Evolutionary conservation across 202 grass and related monocot genomes (phyloP).

Genomic region (Carex sylvatica): DNA sequence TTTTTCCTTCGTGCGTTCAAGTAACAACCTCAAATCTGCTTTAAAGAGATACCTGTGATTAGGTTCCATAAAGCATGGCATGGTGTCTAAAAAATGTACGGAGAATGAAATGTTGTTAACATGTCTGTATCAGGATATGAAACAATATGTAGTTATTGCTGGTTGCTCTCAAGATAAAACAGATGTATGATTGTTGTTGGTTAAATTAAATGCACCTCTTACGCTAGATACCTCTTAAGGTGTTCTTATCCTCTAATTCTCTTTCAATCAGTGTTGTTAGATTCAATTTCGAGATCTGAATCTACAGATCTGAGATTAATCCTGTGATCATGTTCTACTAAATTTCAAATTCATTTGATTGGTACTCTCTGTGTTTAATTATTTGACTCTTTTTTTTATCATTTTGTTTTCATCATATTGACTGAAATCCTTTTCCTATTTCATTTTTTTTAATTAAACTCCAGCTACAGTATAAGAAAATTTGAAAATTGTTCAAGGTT

Average conservation of each 20-base stretch:
- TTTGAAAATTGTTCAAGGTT: constrained; percentile 9
- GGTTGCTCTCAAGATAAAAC: constrained; percentile 14
- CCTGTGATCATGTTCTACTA: background rate
- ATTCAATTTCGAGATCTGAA: background rate
- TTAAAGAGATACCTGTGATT: constrained; percentile 14
- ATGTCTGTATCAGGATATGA: constrained; percentile 23
- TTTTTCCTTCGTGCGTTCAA: background rate
- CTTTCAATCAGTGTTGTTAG: background rate
- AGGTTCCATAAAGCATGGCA: constrained; percentile 19
- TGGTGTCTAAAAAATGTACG: background rate
- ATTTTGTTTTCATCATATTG: too few relatives aligned
- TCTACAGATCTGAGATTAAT: background rate
- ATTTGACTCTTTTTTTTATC: background rate
- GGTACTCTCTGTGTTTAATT: background rate
- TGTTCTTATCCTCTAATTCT: background rate
- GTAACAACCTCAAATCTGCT: constrained; percentile 20
- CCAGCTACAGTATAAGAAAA: background rate
- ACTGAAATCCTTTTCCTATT: background rate
- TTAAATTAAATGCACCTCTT: constrained; percentile 22
- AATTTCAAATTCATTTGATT: background rate
- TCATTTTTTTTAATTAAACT: background rate
- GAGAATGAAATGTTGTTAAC: constrained; percentile 25
- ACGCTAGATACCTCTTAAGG: background rate
- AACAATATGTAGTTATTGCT: constrained; percentile 3
- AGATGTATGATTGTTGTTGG: constrained; percentile 24